Evolutionary conservation across 2,329 filamentous ascomycete species (phyloP).

Genomic region (Stromatinia cepivora): DNA sequence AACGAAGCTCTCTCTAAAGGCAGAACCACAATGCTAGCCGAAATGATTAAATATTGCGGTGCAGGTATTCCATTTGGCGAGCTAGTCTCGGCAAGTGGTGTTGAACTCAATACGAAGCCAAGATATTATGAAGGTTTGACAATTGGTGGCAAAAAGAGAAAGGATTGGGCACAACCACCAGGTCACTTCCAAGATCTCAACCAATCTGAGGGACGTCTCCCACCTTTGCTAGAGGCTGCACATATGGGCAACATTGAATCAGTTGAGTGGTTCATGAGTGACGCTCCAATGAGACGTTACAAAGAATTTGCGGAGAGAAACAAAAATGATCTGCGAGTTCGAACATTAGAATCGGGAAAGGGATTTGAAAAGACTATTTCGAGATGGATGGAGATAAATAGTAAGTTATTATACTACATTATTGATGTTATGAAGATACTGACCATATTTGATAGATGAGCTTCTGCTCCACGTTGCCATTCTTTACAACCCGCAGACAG

Average conservation of each 20-base stretch:
- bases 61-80: conserved; percentile 68
- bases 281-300: conserved; percentile 67
- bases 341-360: conserved; percentile 58
- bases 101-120: conserved; percentile 63
- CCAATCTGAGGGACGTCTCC: conserved; percentile 47
- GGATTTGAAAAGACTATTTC: conserved; percentile 64
- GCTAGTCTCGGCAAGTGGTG: conserved; percentile 64
- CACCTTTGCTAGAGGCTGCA: conserved; percentile 63
- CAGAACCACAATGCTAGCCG: conserved; percentile 57
- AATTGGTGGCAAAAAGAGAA: conserved; percentile 71
- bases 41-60: conserved; percentile 66
- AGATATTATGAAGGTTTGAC: conserved; percentile 75
- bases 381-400: conserved; percentile 61
- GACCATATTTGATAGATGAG: conserved; percentile 49
- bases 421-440: neutral
- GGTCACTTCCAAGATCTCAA: conserved; percentile 49
- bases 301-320: conserved; percentile 65
- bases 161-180: conserved; percentile 71
- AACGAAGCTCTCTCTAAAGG: conserved; percentile 48
- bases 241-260: conserved; percentile 59
- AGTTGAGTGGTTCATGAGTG: conserved; percentile 76
- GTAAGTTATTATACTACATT: conserved; percentile 46
- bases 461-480: conserved; percentile 68
- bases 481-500: conserved; percentile 43
- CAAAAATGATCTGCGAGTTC: conserved; percentile 60